A percentile compares a stretch with the other conserved stretches of the same genome.
Conservation (phyloP, 2,329 filamentous ascomycete species). For the Didymella pinodella region DNA sequence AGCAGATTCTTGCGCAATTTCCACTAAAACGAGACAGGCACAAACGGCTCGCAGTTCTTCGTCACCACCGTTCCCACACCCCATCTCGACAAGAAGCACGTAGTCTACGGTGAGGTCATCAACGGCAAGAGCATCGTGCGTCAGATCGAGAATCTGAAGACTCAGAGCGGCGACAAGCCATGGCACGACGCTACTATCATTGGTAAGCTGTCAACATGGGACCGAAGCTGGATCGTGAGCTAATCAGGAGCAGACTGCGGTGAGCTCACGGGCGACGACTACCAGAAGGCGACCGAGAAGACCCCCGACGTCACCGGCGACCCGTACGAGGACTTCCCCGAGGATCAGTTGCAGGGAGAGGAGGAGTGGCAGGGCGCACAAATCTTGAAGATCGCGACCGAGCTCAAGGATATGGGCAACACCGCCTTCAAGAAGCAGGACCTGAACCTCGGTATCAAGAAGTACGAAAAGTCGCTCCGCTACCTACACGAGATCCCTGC, state of each 20-base stretch:
- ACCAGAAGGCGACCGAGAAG: slow-evolving; percentile 71
- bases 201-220: slow-evolving; percentile 39
- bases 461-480: slow-evolving; percentile 92
- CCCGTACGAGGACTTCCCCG: slow-evolving; percentile 93
- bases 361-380: slow-evolving; percentile 71
- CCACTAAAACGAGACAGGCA: slow-evolving; percentile 62
- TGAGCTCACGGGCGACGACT: slow-evolving; percentile 77
- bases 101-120: slow-evolving; percentile 94
- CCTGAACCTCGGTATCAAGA: slow-evolving; percentile 74
- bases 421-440: slow-evolving; percentile 86
- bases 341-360: slow-evolving; percentile 70
- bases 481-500: slow-evolving; percentile 88
- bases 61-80: slow-evolving; percentile 94
- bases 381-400: slow-evolving; percentile 79
- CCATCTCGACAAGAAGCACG: slow-evolving; percentile 94
- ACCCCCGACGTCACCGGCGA: slow-evolving; percentile 83
- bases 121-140: slow-evolving; percentile 91
- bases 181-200: slow-evolving; percentile 72
- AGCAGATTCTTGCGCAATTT: not conserved
- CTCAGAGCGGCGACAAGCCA: slow-evolving; percentile 80
- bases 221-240: not conserved
- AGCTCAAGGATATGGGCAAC: slow-evolving; percentile 92
- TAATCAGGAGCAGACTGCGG: slow-evolving; percentile 72
- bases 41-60: slow-evolving; percentile 99
- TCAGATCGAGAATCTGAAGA: slow-evolving; percentile 84